phyloP scores from a whole-genome alignment of 495 filamentous ascomycete genomes.

The Hypomontagnella submonticulosa region DNA sequence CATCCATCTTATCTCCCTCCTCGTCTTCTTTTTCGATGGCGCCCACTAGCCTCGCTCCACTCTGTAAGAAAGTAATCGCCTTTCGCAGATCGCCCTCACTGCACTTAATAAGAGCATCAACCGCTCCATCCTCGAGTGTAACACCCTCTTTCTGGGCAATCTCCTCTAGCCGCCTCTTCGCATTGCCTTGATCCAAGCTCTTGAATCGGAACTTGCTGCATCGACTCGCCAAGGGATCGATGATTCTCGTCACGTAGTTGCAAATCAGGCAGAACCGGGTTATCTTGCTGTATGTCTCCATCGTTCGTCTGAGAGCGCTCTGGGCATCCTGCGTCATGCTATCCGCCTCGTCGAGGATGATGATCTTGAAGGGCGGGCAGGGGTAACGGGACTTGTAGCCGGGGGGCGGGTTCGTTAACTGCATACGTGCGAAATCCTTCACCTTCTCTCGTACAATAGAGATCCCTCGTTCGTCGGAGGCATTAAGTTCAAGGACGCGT shows the following conservation, averaged over 20 bases:
- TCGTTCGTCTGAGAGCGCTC: slow-evolving; percentile 88
- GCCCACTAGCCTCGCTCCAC: slow-evolving; percentile 82
- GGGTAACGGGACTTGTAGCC: slow-evolving; percentile 79
- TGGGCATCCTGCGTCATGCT: slow-evolving; percentile 99
- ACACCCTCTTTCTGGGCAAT: slow-evolving; percentile 85
- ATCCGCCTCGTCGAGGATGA: slow-evolving; percentile 97
- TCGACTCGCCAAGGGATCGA: slow-evolving; percentile 90
- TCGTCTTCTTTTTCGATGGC: slow-evolving; percentile 60
- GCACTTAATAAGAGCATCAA: slow-evolving; percentile 84
- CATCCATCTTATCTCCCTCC: slow-evolving; percentile 63
- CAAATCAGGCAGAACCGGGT: slow-evolving; percentile 97
- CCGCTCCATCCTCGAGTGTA: slow-evolving; percentile 76
- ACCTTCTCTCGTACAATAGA: slow-evolving; percentile 97
- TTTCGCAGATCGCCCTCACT: slow-evolving; percentile 95
- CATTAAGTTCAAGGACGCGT: slow-evolving; percentile 97
- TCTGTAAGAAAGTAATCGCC: slow-evolving; percentile 95
- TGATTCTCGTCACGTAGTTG: slow-evolving; percentile 98
- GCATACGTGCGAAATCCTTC: slow-evolving; percentile 96
- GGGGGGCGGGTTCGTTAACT: slow-evolving; percentile 82
- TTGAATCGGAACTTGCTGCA: slow-evolving; percentile 99
- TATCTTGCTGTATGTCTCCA: slow-evolving; percentile 97
- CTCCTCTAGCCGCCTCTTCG: slow-evolving; percentile 75
- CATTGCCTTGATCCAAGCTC: slow-evolving; percentile 84
- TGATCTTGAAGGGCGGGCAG: slow-evolving; percentile 98
- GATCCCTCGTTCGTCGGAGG: slow-evolving; percentile 98